Evolutionary conservation across 2,329 filamentous ascomycete species (phyloP), one percentile per base, ranked within the genome.

Genomic region (Venturia carpophila): DNA sequence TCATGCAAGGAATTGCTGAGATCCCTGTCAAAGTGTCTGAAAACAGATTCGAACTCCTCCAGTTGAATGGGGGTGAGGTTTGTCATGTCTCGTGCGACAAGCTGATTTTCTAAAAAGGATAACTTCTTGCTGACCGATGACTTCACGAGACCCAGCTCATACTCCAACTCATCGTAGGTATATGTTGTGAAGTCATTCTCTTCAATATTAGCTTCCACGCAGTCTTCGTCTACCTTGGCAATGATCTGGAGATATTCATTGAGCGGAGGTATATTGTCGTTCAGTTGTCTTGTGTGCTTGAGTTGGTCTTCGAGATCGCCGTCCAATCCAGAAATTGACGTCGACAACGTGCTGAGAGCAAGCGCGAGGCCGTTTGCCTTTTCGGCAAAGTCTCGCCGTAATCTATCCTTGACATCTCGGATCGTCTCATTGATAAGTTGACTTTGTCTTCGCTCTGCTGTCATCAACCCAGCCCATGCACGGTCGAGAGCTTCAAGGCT

Each of bases 181-280:
- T 97, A 97, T 10, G 93, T 97, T n/a, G 94, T 99, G 76, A 94
- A 97, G 79, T 99, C 94, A 76, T 99, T 99, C 73, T 99, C 94
- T 76, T 99, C 94, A 68, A 99, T 97, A 75, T 99, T 97, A 68
- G 94, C 94, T 79, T 97, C 93, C 67, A 88, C 84, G 74, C 94
- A 99, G 77, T 96, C 91, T 68, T 86, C 85, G 72, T 97, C 92
- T 60, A 97, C 84, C 13, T 85, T 86, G 17, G 87, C 90, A 73
- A 99, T 97, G 68, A 91, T 90, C 68, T 91, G 87, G 49, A 99
- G 83, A 74, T 95, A 99, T 67, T 90, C 85, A 71, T 97, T 92
- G n/a, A 99, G 82, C 3, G 93, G 93, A 10, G 90, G 84, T 15
- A 99, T 80, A 71, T 90, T 97, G 69, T 90, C 87, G 70, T 91